These are phyloP conservation scores for Entomortierella parvispora DNA, from an alignment of 192 early-diverging fungal species.

Conservation along the genomic window DNA sequence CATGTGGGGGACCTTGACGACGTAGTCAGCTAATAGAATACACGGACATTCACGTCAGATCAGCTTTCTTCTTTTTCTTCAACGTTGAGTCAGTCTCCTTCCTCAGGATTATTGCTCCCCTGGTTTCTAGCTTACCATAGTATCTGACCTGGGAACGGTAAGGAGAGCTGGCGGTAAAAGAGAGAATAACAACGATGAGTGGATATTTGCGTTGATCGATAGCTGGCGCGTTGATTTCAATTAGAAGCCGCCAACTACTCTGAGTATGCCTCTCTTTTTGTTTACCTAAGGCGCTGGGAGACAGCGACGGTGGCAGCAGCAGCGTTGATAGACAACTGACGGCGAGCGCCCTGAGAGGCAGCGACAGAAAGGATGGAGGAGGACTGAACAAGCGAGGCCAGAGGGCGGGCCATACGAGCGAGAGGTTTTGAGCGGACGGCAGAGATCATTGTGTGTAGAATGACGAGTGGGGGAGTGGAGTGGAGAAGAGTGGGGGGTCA, in stretches of 20 bases:
- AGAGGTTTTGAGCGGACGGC: conserved; percentile 51
- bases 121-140: conserved; percentile 43
- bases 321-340: conserved; percentile 47
- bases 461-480: neutral
- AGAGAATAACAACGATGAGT: neutral
- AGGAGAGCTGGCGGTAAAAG: conserved; percentile 28
- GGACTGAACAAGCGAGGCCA: conserved; percentile 36
- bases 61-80: neutral
- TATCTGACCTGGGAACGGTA: conserved; percentile 48
- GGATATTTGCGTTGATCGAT: neutral
- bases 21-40: conserved; percentile 72
- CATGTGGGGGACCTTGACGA: conserved; percentile 95
- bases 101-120: too few relatives aligned
- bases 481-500: neutral
- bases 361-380: conserved; percentile 30
- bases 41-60: neutral
- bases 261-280: neutral
- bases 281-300: conserved; percentile 47
- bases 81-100: too few relatives aligned
- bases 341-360: conserved; percentile 26
- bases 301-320: conserved; percentile 32
- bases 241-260: neutral
- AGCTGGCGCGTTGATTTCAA: neutral
- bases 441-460: conserved; percentile 46
- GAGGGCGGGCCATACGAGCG: conserved; percentile 37